Evolutionary conservation across 2,329 filamentous ascomycete genomes (phyloP).

Genomic region (Sclerotinia minor): DNA sequence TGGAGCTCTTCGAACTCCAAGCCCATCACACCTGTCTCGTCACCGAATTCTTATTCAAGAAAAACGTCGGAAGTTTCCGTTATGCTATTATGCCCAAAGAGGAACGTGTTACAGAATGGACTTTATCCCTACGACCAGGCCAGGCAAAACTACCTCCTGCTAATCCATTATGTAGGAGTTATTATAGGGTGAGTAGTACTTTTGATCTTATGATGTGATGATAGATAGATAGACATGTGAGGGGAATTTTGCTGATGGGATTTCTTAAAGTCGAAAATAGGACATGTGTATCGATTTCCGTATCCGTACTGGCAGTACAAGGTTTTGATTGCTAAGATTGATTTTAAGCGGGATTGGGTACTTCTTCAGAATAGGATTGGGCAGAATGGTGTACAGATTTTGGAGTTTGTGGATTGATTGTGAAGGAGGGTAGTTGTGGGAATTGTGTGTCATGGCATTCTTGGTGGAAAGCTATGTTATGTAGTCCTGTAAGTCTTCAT

Average conservation of each 20-base stretch:
- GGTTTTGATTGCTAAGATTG: conserved; percentile 8
- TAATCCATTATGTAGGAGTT: background rate
- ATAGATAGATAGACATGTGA: background rate
- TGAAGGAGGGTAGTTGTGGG: no score
- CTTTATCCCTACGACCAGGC: background rate
- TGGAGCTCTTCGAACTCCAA: conserved; percentile 14
- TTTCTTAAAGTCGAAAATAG: conserved; percentile 1
- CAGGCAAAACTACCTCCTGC: conserved; percentile 10
- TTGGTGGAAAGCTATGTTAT: no score
- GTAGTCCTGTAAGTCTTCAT: no score
- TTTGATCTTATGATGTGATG: no score
- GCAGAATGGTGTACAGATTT: background rate
- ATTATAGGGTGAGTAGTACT: background rate
- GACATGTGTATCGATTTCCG: conserved; percentile 9
- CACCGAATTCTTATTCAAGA: background rate
- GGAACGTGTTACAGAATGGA: conserved; percentile 2
- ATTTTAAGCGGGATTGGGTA: conserved; percentile 12
- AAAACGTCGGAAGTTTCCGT: conserved; percentile 2
- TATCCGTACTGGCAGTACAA: conserved; percentile 15
- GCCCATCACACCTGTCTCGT: background rate
- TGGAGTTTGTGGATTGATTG: background rate
- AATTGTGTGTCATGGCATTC: background rate
- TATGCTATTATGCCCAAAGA: conserved; percentile 12
- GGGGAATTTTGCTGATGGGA: background rate
- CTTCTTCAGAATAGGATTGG: conserved; percentile 12